A percentile compares a stretch with the other conserved stretches of the same genome.
These are phyloP conservation scores for Actinomortierella wolfii DNA, from an alignment of 371 early-diverging fungal species.

Conservation along the genomic window DNA sequence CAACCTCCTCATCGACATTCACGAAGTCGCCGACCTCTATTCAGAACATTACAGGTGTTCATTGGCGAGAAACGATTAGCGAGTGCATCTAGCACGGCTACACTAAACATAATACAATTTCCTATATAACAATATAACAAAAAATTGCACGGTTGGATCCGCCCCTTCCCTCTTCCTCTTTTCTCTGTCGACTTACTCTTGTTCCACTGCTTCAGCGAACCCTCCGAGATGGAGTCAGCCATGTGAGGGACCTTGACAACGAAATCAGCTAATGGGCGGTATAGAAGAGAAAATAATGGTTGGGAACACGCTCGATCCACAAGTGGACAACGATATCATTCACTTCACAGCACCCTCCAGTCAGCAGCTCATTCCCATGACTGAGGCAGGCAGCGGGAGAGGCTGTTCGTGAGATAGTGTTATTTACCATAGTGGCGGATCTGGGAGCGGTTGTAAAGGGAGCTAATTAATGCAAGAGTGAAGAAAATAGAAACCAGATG, in stretches of 20 bases:
- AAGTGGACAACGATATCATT: slow-evolving; percentile 59
- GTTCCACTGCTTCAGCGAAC: slow-evolving; percentile 93
- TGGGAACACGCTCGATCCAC: slow-evolving; percentile 53
- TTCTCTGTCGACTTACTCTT: slow-evolving; percentile 72
- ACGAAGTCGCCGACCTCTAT: slow-evolving; percentile 95
- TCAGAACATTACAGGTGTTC: background rate
- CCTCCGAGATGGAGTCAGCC: slow-evolving; percentile 98
- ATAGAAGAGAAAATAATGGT: slow-evolving; percentile 66
- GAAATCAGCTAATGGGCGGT: slow-evolving; percentile 60
- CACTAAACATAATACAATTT: too few relatives aligned
- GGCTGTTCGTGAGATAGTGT: background rate
- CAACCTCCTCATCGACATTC: slow-evolving; percentile 92
- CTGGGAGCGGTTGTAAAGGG: slow-evolving; percentile 39
- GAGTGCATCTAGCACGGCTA: slow-evolving; percentile 2
- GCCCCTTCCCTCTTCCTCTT: background rate
- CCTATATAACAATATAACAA: too few relatives aligned
- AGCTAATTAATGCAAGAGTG: slow-evolving; percentile 9
- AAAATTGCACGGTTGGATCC: background rate
- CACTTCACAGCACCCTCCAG: slow-evolving; percentile 55
- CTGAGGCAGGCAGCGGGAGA: too few relatives aligned
- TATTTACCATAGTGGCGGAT: slow-evolving; percentile 44
- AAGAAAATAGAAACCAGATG: background rate
- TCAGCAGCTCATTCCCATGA: slow-evolving; percentile 55
- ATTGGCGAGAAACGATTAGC: background rate
- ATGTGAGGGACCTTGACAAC: slow-evolving; percentile 93